Evolutionary conservation across 73 alveolate genomes (phyloP), one percentile per base, ranked within the genome.

Genomic region (Tetrahymena borealis): DNA sequence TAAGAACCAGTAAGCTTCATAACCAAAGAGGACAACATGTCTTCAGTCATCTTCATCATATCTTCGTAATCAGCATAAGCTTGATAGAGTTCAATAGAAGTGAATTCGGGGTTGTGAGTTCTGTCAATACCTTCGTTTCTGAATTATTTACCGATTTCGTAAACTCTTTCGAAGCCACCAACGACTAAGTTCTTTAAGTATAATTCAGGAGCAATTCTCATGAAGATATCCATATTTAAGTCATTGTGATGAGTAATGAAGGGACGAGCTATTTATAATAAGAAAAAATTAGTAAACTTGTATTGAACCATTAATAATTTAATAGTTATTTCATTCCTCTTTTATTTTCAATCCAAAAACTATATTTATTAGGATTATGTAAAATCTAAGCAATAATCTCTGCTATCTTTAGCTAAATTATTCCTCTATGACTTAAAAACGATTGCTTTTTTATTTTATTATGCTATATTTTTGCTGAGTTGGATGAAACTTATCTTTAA

Each of bases 61-160:
- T 99, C 99, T 43, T 98, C 92, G 97, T 98, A 99, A 95, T 99
- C 99, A n/a, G 99, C 99, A 91, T 98, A 98, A 91, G 99, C 99
- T 99, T 97, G 96, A 97, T 99, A 99, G 97, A 98, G 99, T 95
- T 99, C 99, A 90, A 98, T 96, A 90, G 99, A 97, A n/a, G 99
- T 99, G 97, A 99, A 99, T 96, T 99, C 99, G 32, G 99, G 99
- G 96, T 99, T 99, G 97, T 99, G 99, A 33, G 99, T 99, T 94
- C 97, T 94, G 94, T 99, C 99, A 91, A 99, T 99, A 35, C 99
- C 99, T 94, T 99, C 99, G 91, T 99, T 99, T 96, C 99, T 98
- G 95, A 99, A 99, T 94, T 98, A 98, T 93, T 99, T 97, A 39
- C 99, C 99, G 78, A 99, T 99, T 96, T 99, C 99, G 92, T 96